Evolutionary conservation across 2,329 filamentous ascomycete genomes (phyloP).

Genomic region (Penicillium brevicompactum): DNA sequence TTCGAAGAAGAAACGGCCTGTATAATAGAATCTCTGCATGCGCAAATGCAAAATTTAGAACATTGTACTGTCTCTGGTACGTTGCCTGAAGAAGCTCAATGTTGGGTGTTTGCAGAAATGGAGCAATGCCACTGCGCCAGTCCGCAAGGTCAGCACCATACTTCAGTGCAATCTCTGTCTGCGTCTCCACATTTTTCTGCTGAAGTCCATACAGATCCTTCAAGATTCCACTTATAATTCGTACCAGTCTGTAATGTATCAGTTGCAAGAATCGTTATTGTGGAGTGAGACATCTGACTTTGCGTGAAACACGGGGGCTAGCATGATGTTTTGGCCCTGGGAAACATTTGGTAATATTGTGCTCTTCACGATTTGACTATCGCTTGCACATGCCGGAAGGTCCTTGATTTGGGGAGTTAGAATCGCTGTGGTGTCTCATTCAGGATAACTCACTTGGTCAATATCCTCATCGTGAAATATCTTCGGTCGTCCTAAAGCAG

Average conservation of each 20-base stretch:
- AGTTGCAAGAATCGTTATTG: neutral
- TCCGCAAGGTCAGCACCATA: conserved; percentile 46
- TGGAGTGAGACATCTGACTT: conserved; percentile 17
- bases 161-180: conserved; percentile 41
- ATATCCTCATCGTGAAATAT: conserved; percentile 24
- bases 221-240: conserved; percentile 48
- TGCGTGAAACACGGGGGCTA: conserved; percentile 49
- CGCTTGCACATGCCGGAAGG: conserved; percentile 22
- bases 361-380: conserved; percentile 19
- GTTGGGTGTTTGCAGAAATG: conserved; percentile 34
- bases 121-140: conserved; percentile 51
- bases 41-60: conserved; percentile 38
- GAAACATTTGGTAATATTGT: conserved; percentile 25
- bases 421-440: neutral
- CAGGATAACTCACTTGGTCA: conserved; percentile 12
- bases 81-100: conserved; percentile 42
- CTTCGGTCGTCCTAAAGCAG: conserved; percentile 17
- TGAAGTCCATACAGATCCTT: conserved; percentile 45
- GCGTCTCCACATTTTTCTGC: conserved; percentile 9
- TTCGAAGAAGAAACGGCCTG: conserved; percentile 35
- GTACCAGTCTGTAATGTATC: conserved; percentile 35
- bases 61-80: conserved; percentile 49
- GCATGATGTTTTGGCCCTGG: conserved; percentile 44
- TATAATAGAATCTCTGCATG: conserved; percentile 38
- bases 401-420: neutral